Conservation (phyloP, 1,139 yeast genomes). For the Yamadazyma spencermartinsiae region DNA sequence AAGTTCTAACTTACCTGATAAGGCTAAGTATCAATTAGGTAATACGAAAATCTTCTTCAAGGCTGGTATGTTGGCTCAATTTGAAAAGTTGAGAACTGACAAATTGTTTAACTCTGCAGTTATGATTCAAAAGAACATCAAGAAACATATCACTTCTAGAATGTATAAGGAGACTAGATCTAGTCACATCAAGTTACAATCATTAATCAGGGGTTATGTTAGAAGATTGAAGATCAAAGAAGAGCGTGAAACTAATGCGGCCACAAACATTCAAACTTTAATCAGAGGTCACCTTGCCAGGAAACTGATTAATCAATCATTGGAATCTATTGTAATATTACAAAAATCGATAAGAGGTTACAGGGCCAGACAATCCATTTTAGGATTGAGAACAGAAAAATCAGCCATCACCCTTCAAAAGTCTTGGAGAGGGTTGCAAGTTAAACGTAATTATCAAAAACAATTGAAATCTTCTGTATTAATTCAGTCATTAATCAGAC, state of each 20-base stretch:
- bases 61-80: constrained; percentile 92
- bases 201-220: constrained; percentile 61
- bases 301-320: constrained; percentile 41
- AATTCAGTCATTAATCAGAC: constrained; percentile 78
- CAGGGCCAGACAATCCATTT: constrained; percentile 52
- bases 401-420: constrained; percentile 77
- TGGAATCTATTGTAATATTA: constrained; percentile 53
- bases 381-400: constrained; percentile 49
- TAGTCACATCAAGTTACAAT: constrained; percentile 61
- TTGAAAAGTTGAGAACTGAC: constrained; percentile 82
- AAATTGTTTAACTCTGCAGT: constrained; percentile 78
- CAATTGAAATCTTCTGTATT: constrained; percentile 57
- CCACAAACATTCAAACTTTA: constrained; percentile 69
- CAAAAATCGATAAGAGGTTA: constrained; percentile 74
- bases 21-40: constrained; percentile 78
- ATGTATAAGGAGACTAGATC: constrained; percentile 54
- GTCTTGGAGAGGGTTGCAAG: constrained; percentile 57
- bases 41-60: constrained; percentile 91
- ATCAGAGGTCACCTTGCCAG: constrained; percentile 68
- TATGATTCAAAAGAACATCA: constrained; percentile 81
- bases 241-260: constrained; percentile 65
- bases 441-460: constrained; percentile 45
- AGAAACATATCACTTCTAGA: constrained; percentile 65
- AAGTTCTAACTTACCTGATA: constrained; percentile 59
- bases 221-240: constrained; percentile 58